phyloP scores from a whole-genome alignment of 1,284 basidiomycete species.

The Pascua guehoae region DNA sequence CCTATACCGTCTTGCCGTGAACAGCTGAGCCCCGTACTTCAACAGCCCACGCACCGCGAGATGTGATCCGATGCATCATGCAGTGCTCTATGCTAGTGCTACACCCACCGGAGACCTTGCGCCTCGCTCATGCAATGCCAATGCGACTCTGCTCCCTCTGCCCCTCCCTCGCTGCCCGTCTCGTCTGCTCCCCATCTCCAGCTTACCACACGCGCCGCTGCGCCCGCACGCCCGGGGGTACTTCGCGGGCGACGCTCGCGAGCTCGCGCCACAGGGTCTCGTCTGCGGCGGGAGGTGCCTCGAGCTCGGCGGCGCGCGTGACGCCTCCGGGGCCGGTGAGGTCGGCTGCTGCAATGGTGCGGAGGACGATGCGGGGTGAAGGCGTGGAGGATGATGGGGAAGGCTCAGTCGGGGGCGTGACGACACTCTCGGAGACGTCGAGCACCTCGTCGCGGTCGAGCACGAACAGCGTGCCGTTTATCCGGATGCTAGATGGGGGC shows the following conservation, averaged over 20 bases:
- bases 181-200: too few relatives aligned
- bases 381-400: neutral
- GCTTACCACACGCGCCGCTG: too few relatives aligned
- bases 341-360: conserved; percentile 10
- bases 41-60: too few relatives aligned
- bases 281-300: neutral
- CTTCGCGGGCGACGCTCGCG: conserved; percentile 6
- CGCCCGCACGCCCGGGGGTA: neutral
- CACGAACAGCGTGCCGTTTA: neutral
- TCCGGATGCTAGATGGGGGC: neutral
- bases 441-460: conserved; percentile 15
- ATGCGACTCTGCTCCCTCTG: too few relatives aligned
- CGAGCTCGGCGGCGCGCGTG: conserved; percentile 15
- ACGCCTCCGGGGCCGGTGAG: conserved; percentile 14
- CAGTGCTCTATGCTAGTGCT: too few relatives aligned
- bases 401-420: neutral
- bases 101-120: too few relatives aligned
- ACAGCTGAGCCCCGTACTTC: too few relatives aligned
- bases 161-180: too few relatives aligned
- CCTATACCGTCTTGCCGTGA: too few relatives aligned
- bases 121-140: too few relatives aligned
- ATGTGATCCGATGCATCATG: too few relatives aligned
- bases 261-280: conserved; percentile 10
- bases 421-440: conserved; percentile 8
- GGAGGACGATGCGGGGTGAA: conserved; percentile 1